Percentiles rank a stretch among this genome's conserved stretches.
phyloP scores from a whole-genome alignment of 805 yeast species.

The Nakazawaea sp. region DNA sequence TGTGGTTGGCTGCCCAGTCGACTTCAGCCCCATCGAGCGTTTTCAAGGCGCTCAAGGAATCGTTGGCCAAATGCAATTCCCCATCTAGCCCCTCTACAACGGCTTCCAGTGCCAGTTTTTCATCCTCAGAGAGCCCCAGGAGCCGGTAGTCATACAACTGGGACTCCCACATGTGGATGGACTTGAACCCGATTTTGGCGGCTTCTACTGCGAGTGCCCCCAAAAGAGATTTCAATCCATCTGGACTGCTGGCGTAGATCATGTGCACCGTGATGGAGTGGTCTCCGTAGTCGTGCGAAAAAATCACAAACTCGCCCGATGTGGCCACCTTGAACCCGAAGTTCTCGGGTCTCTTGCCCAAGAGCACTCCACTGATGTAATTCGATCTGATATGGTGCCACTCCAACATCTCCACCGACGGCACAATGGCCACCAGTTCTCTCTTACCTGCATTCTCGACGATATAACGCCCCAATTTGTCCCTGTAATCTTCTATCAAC shows the following conservation, averaged over 20 bases:
- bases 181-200: conserved; percentile 10
- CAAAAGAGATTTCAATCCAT: conserved; percentile 11
- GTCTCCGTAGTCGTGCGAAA: conserved; percentile 18
- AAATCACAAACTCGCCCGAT: conserved; percentile 17
- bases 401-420: conserved; percentile 28
- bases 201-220: conserved; percentile 10
- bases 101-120: neutral
- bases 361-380: conserved; percentile 11
- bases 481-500: neutral
- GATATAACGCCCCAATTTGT: conserved; percentile 10
- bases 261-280: conserved; percentile 13
- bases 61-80: conserved; percentile 12
- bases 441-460: conserved; percentile 15
- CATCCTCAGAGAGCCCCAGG: conserved; percentile 1
- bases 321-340: conserved; percentile 11
- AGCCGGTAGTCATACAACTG: conserved; percentile 16
- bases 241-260: conserved; percentile 13
- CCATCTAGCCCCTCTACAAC: conserved; percentile 13
- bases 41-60: conserved; percentile 16
- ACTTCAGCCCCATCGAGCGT: conserved; percentile 12
- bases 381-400: conserved; percentile 37
- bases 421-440: conserved; percentile 24
- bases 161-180: conserved; percentile 18
- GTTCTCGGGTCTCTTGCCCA: conserved; percentile 4
- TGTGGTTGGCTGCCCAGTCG: conserved; percentile 19